Conservation (phyloP, 495 filamentous ascomycete species). For the Thozetella sp. region DNA sequence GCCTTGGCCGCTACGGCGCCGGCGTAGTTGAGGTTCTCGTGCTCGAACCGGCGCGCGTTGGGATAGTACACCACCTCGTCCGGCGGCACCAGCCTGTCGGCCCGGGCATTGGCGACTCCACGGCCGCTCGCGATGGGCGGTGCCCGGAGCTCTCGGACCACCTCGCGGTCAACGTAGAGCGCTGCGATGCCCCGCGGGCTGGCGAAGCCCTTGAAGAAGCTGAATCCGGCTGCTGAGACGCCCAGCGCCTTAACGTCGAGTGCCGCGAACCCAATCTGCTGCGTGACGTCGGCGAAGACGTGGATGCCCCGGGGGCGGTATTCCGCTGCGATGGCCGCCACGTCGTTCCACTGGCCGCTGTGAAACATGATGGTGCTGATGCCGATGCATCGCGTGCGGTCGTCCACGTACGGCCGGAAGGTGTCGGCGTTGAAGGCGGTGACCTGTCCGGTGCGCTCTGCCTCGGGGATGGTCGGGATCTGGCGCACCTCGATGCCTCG, state of each 20-base stretch:
- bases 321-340: conserved; percentile 14
- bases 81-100: conserved; percentile 5
- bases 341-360: conserved; percentile 16
- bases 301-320: conserved; percentile 14
- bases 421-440: conserved; percentile 10
- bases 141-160: conserved; percentile 10
- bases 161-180: conserved; percentile 13
- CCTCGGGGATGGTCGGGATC: conserved; percentile 13
- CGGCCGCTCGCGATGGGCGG: conserved; percentile 20
- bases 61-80: conserved; percentile 9
- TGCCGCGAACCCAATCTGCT: conserved; percentile 20
- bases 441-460: conserved; percentile 2
- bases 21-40: conserved; percentile 19
- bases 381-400: conserved; percentile 15
- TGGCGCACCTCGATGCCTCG: conserved; percentile 16
- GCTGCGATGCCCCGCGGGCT: conserved; percentile 20
- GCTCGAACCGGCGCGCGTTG: conserved; percentile 19
- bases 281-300: conserved; percentile 16
- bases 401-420: conserved; percentile 16
- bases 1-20: conserved; percentile 15
- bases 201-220: conserved; percentile 21
- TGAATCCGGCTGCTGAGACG: conserved; percentile 20
- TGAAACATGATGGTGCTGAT: conserved; percentile 19
- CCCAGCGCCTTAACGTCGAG: conserved; percentile 16
- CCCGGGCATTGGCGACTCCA: conserved; percentile 6